Percentiles rank a stretch among this genome's conserved stretches.
phyloP scores from a whole-genome alignment of 306 rosid genomes.

The Prinsepia uniflora region DNA sequence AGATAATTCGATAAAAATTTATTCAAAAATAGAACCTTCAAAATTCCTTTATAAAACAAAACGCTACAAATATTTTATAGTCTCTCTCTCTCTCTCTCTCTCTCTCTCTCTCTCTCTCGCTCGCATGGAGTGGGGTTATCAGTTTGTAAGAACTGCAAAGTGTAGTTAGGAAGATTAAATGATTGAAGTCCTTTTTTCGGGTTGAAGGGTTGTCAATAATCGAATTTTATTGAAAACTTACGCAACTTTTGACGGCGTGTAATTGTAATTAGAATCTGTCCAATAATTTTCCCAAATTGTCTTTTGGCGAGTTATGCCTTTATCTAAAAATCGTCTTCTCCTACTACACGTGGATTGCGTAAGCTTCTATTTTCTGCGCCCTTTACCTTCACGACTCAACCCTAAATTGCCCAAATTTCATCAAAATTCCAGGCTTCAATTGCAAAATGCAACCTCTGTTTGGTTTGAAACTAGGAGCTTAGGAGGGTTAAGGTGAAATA shows the following conservation, averaged over 20 bases:
- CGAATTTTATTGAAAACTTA: neutral
- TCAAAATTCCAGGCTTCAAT: neutral
- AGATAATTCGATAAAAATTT: no score
- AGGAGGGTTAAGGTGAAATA: slow-evolving; percentile 39
- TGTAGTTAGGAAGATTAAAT: no score
- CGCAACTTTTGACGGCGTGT: neutral
- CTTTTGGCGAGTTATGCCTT: neutral
- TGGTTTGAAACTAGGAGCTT: neutral
- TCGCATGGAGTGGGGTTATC: no score
- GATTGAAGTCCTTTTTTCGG: no score
- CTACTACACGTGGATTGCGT: slow-evolving; percentile 1
- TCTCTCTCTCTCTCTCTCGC: no score
- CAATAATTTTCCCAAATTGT: neutral
- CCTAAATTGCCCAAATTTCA: neutral
- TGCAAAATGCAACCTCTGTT: neutral
- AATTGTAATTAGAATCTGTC: neutral
- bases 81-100: no score
- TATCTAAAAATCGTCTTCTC: neutral
- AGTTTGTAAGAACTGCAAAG: no score
- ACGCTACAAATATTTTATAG: no score
- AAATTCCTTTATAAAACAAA: no score
- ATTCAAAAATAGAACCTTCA: no score
- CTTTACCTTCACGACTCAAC: slow-evolving; percentile 5
- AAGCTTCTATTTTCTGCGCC: neutral
- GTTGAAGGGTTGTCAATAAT: neutral